Base-by-base conservation (phyloP, 176 grass and related monocot genomes). In the Typha latifolia region DNA sequence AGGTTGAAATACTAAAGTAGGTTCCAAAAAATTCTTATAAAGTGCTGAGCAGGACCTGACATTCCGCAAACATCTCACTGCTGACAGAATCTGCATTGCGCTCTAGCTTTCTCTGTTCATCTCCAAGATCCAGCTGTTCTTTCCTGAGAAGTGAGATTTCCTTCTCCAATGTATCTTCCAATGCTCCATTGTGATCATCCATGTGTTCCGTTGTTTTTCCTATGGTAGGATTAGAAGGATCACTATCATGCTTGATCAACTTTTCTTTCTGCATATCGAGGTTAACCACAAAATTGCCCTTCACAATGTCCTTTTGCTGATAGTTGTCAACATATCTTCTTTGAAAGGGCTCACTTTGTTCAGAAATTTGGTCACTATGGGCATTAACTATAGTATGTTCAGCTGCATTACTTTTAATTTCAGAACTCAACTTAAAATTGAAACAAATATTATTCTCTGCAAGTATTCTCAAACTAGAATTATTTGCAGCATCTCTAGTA, bases 41-140 rank as follows among this genome's bases (percentile, higher is more conserved):
- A 59, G 20, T 59, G 53, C 6, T 59, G 62, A 80, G 61, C 23
- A 74, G 68, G 74, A 96, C 93, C 93, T 91, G 93, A 74, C 93
- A 97, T 74, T 97, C 93, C 9, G 83, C 80, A 81, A 91, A 97
- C 93, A 96, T 96, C 69, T 96, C 93, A 70, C 78, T 91, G 85
- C 78, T 96, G 73, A 86, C 82, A 72, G 93, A 85, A 66, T 96
- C 92, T 32, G 88, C 93, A 80, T 92, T 85, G 32, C 88, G 87
- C 78, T 91, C 88, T 75, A 91, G 78, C 52, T 86, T 91, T 64
- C 83, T 77, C 67, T 80, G 87, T 70, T 91, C 80, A 82, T 97
- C 73, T 59, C 93, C 93, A 64, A 97, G 88, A 77, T 92, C 50
- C 73, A 66, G 11, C 70, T 85, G 85, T 78, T 97, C 93, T 79